Evolutionary conservation across 257 asterid genomes (phyloP), one percentile per base, ranked within the genome.

Genomic region (Nicotiana obtusifolia): DNA sequence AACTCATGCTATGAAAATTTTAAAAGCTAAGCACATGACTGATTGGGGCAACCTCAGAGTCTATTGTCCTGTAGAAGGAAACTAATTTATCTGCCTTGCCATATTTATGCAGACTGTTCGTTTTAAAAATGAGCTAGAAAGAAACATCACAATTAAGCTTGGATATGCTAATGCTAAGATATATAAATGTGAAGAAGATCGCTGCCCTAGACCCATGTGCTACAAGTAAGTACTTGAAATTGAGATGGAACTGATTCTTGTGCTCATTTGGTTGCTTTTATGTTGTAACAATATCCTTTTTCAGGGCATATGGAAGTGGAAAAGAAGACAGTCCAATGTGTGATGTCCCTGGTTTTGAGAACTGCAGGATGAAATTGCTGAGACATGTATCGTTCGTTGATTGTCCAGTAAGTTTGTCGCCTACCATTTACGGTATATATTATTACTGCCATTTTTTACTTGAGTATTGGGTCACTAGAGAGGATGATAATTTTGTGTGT

Each of bases 91-190:
- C 35, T 44, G 37, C 24, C 79, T 73, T 24, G 22, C 60, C 24
- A 44, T 73, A 47, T 73, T 47, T 80, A 15, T 64, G 83, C 93
- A 96, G 98, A 96, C 99, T 73, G 99, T 96, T 75, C 99, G 99
- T 41, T 94, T 96, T 78, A 96, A 96, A 83, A 96, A 94, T 89
- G 99, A 96, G 90, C 87, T 96, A 76, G 99, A 96, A 83, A 96
- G 99, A 56, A 96, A 96, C 82, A 96, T 96, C 83, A 96, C 99
- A 1, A 96, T 96, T 81, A 96, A 96, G 90, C 99, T 96, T 84
- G 98, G 99, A 77, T 96, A 96, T 88, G 99, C 99, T 82, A 96
- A 96, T 89, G 99, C 98, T 16, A 96, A 96, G 92, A 90, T 96
- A 83, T 96, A 94, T 86, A 91, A 90, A 86, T 96, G 99, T 61